Conservation (phyloP, 1,139 yeast species). For the Saccharomyces hybrid region DNA sequence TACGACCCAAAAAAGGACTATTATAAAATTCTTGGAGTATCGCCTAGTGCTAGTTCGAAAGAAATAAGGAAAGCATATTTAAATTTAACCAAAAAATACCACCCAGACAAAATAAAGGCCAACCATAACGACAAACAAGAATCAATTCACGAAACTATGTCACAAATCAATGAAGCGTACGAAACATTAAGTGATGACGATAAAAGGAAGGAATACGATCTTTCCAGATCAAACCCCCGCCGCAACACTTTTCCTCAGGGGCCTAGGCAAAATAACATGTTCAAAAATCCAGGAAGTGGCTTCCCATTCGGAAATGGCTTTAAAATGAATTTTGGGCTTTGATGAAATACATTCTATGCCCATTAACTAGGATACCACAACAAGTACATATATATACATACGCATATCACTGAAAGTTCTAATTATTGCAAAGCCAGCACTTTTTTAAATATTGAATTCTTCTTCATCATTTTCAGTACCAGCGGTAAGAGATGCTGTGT, state of each 20-base stretch:
- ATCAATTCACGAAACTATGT: slow-evolving; percentile 76
- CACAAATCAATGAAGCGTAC: slow-evolving; percentile 88
- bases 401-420: background rate
- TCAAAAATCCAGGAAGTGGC: slow-evolving; percentile 2
- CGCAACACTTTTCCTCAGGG: background rate
- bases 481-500: slow-evolving; percentile 32
- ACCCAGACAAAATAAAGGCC: slow-evolving; percentile 81
- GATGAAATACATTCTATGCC: background rate
- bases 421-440: background rate
- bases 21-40: slow-evolving; percentile 68
- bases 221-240: slow-evolving; percentile 28
- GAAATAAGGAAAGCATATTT: slow-evolving; percentile 81
- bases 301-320: slow-evolving; percentile 8
- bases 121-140: slow-evolving; percentile 62
- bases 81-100: slow-evolving; percentile 68
- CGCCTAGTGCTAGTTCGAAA: slow-evolving; percentile 58
- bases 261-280: background rate
- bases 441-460: slow-evolving; percentile 8
- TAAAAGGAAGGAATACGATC: slow-evolving; percentile 56
- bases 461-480: slow-evolving; percentile 29
- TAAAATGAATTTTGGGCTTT: slow-evolving; percentile 7
- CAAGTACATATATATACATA: background rate
- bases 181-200: slow-evolving; percentile 71
- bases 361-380: background rate
- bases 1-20: slow-evolving; percentile 53